These are phyloP conservation scores for Pulveroboletus frians DNA, from an alignment of 768 basidiomycete species.

Conservation along the genomic window DNA sequence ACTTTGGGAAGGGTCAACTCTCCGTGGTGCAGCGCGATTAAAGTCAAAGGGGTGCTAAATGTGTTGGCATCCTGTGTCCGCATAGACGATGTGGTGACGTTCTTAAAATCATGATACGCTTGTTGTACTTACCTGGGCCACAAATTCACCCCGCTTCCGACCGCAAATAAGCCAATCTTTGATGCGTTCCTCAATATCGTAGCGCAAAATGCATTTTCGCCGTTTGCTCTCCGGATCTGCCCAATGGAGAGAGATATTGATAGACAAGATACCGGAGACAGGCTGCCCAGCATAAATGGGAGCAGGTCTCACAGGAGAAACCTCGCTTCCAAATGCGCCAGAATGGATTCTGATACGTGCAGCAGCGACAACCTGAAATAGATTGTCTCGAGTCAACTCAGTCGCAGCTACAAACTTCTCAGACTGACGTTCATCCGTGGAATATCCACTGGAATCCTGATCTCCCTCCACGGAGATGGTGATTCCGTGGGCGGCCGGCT, in stretches of 20 bases:
- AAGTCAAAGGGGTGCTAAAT: slow-evolving; percentile 56
- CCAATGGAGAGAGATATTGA: slow-evolving; percentile 80
- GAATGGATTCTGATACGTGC: slow-evolving; percentile 46
- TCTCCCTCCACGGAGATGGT: slow-evolving; percentile 56
- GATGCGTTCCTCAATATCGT: slow-evolving; percentile 75
- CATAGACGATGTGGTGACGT: slow-evolving; percentile 1
- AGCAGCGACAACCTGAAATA: slow-evolving; percentile 59
- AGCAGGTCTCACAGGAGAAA: slow-evolving; percentile 23
- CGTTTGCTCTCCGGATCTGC: slow-evolving; percentile 41
- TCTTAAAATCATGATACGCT: neutral
- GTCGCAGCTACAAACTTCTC: neutral
- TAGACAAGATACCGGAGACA: slow-evolving; percentile 58
- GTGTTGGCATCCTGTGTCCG: slow-evolving; percentile 53
- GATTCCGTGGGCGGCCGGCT: slow-evolving; percentile 37
- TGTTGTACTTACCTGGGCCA: slow-evolving; percentile 52
- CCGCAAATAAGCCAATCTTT: slow-evolving; percentile 91
- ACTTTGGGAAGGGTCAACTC: slow-evolving; percentile 74
- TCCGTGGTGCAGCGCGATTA: slow-evolving; percentile 87
- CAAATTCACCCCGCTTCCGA: slow-evolving; percentile 77
- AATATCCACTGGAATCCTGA: slow-evolving; percentile 81
- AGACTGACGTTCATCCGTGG: slow-evolving; percentile 71
- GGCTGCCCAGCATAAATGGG: slow-evolving; percentile 85
- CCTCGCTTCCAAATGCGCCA: slow-evolving; percentile 38
- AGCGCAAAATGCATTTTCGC: slow-evolving; percentile 56
- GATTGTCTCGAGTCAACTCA: slow-evolving; percentile 5